Evolutionary conservation across 768 basidiomycete species (phyloP), one percentile per base, ranked within the genome.

Genomic region (Goffeauzyma gilvescens): DNA sequence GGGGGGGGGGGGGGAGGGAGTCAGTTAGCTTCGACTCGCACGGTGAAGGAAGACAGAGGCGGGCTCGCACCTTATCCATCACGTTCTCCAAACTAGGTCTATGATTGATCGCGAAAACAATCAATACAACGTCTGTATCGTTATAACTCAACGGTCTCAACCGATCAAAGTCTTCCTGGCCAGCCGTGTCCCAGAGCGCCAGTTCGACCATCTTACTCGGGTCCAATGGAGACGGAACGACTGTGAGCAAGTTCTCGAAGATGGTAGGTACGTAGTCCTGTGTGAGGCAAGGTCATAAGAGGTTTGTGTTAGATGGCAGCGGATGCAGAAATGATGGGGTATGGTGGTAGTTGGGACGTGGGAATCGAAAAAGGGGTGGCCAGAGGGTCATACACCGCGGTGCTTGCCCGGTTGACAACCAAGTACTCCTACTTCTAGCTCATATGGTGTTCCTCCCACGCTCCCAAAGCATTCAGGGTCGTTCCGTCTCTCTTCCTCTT

Each of bases 111-210:
- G 62, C 64, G 45, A 64, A 65, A 9, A 64, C 61, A 15, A 65
- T 54, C 23, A 65, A 44, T n/a, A 65, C 59, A 13, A 65, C 64
- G 42, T 65, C 59, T 25, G 64, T 64, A 43, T 65, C 64, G 41
- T 63, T 64, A 50, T 65, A 65, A 15, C 53, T 55, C 44, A 65
- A 43, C 25, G 64, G 62, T 32, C 64, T 45, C 23, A 65, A 44
- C 32, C 64, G 48, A 37, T 65, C 64, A 40, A 64, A 98, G 70
- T 98, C 90, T 66, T 98, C 93, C 68, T 98, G 93, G 53, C 93
- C 93, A 26, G 93, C 93, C n/a, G 93, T 98, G 73, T 98, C 93
- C 93, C 93, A 98, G 44, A 98, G 71, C 7, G 59, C 57, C 8
- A 63, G 38, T 33, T 59, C 59, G 37, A 63, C 55, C 22, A 50